These are phyloP conservation scores for Fusarium veterinarium DNA, from an alignment of 2,329 filamentous ascomycete genomes.

Conservation along the genomic window DNA sequence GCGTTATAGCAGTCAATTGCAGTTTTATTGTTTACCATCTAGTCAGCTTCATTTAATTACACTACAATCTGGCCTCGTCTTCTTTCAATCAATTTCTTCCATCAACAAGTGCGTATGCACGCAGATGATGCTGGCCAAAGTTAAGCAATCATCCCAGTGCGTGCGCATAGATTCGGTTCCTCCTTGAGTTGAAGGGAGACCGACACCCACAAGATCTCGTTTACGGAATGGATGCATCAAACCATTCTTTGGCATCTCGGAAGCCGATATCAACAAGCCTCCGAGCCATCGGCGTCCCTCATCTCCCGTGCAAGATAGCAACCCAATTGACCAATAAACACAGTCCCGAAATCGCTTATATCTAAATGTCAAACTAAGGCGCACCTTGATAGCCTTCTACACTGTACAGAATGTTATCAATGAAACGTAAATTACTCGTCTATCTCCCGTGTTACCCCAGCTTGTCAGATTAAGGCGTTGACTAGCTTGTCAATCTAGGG, in stretches of 20 bases:
- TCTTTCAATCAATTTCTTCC: too few relatives aligned
- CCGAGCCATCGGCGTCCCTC: not conserved
- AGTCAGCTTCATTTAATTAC: fast-evolving
- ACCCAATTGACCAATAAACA: conserved; percentile 1
- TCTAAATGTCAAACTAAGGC: conserved; percentile 10
- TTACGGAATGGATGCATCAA: not conserved
- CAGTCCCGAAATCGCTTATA: not conserved
- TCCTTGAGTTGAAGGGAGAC: not conserved
- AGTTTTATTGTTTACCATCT: not conserved
- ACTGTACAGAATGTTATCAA: not conserved
- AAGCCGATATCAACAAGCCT: not conserved
- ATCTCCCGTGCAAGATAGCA: not conserved
- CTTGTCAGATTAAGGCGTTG: conserved; percentile 36
- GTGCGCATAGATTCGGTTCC: fast-evolving
- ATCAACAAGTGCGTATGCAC: not conserved
- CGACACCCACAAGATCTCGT: not conserved
- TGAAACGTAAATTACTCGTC: not conserved
- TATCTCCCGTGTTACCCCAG: conserved; percentile 14
- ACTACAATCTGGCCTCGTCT: too few relatives aligned
- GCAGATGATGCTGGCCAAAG: not conserved
- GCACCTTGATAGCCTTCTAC: not conserved
- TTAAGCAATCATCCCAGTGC: too few relatives aligned
- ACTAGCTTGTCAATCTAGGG: conserved; percentile 34
- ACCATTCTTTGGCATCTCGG: not conserved
- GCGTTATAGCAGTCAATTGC: not conserved